These are phyloP conservation scores for Voacanga thouarsii DNA, from an alignment of 257 asterid species.

Conservation along the genomic window DNA sequence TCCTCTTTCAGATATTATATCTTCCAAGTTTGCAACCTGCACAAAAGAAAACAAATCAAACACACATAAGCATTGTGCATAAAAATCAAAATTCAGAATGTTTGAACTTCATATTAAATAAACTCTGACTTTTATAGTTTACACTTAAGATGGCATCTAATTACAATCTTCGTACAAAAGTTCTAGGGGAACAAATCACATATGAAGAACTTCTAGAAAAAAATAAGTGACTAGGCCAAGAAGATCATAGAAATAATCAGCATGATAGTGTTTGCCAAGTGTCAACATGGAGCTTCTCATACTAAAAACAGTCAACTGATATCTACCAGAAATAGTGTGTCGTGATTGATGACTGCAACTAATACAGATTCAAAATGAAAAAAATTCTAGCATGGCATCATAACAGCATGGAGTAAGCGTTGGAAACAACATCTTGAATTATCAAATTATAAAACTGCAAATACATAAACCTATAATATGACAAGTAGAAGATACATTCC, in stretches of 20 bases:
- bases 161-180: too few relatives aligned
- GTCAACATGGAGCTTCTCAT: too few relatives aligned
- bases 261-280: too few relatives aligned
- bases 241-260: too few relatives aligned
- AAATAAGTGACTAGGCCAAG: too few relatives aligned
- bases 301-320: too few relatives aligned
- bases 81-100: background rate
- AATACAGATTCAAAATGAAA: background rate
- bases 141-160: background rate
- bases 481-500: background rate
- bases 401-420: background rate
- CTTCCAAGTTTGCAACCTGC: constrained; percentile 87
- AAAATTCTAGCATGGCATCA: background rate
- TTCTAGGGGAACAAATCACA: too few relatives aligned
- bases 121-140: background rate
- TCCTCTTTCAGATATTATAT: constrained; percentile 84
- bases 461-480: background rate
- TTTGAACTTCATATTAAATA: background rate
- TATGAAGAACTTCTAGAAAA: too few relatives aligned
- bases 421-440: background rate
- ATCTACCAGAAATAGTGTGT: background rate
- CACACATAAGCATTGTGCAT: background rate
- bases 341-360: background rate
- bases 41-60: constrained; percentile 17
- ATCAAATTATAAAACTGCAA: background rate